Evolutionary conservation across 495 filamentous ascomycete genomes (phyloP), one percentile per base, ranked within the genome.

Genomic region (Patellaria atrata): DNA sequence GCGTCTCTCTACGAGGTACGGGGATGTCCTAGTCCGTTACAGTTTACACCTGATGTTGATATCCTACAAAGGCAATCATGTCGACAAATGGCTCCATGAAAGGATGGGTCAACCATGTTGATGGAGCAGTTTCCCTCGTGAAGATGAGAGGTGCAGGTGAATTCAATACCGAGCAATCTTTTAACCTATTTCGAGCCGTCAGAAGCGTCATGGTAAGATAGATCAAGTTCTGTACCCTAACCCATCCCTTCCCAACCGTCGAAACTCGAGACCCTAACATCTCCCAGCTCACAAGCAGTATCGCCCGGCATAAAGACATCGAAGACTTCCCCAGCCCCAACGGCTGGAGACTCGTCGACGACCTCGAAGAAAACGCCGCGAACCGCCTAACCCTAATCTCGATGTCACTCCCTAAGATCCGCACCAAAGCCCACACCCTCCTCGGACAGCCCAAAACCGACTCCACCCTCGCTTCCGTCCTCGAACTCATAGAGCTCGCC

Each of bases 1-100:
- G 51, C 52, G 27, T 48, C 44, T n/a, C 37, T 56, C 17, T 56
- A 49, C 30, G 53, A 56, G 46, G 53, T 56, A 43, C 32, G 39
- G 33, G 21, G 19, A 10, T 16, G 31, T 18, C 12, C 26, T 10
- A 27, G 12, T 15, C 20, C 19, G 15, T 13, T 37, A 16, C 23
- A 16, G 27, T 28, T 37, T 42, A 33, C 35, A 6, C 9, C 10
- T 6, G n/a, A 15, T 32, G 8, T 19, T 33, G 31, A 27, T 45
- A 25, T 34, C 27, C 1, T 33, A 9, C 17, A 27, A 23, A 52
- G 48, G 39, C 45, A 11, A 50, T 54, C 12, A 41, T 41, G 30
- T 33, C 45, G 13, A 52, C 41, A 5, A 28, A 47, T 29, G 31
- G 50, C 12, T 41, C 43, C 9, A 43, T 47, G 13, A 35, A 27